A percentile compares a stretch with the other conserved stretches of the same genome.
phyloP scores from a whole-genome alignment of 306 rosid species.

The Cucumis hystrix region DNA sequence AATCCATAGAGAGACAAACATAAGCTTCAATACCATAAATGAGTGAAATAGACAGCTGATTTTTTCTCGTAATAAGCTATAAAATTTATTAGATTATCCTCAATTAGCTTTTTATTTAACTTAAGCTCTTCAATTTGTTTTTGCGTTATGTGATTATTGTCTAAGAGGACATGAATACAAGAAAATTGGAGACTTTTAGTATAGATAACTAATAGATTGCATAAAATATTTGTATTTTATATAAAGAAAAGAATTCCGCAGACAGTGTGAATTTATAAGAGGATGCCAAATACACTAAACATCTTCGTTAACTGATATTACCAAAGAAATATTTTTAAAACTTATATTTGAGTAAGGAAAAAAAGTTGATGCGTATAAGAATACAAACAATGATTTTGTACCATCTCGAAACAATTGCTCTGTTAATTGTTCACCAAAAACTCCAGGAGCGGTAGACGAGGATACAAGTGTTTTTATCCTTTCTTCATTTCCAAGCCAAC shows the following conservation, averaged over 20 bases:
- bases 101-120: too few relatives aligned
- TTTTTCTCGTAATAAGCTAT: not conserved
- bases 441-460: conserved; percentile 39
- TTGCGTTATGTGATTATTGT: not conserved
- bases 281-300: not conserved
- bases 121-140: too few relatives aligned
- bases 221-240: not conserved
- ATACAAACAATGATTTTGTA: conserved; percentile 16
- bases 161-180: not conserved
- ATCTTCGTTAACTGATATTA: not conserved
- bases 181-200: not conserved
- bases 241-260: not conserved
- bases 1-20: not conserved
- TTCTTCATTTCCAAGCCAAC: conserved; percentile 88
- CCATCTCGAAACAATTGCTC: conserved; percentile 88
- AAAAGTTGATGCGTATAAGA: not conserved
- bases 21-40: not conserved
- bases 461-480: conserved; percentile 46
- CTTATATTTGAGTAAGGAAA: not conserved
- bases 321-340: not conserved
- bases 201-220: not conserved
- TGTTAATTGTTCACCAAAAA: conserved; percentile 50
- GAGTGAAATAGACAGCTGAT: not conserved
- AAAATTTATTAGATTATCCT: not conserved
- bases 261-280: not conserved